Percentiles rank a stretch among this genome's conserved stretches.
These are phyloP conservation scores for Gloeophyllum trabeum DNA, from an alignment of 768 basidiomycete genomes.

Conservation along the genomic window DNA sequence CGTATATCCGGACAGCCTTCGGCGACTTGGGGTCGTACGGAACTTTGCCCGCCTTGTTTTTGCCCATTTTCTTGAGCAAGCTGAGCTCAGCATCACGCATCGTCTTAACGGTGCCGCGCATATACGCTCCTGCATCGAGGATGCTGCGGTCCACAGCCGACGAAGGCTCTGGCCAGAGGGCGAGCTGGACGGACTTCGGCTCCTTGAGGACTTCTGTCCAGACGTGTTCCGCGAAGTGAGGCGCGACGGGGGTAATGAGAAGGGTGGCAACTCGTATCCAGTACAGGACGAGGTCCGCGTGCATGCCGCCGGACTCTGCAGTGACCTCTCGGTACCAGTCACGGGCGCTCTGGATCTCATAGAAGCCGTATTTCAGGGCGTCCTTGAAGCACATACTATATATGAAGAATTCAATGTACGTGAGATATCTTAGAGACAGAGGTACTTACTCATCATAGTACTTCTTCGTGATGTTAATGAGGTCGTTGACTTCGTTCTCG, in stretches of 20 bases:
- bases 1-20: slow-evolving; percentile 81
- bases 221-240: slow-evolving; percentile 90
- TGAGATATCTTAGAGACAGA: not conserved
- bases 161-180: slow-evolving; percentile 68
- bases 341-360: slow-evolving; percentile 83
- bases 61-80: slow-evolving; percentile 69
- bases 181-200: slow-evolving; percentile 67
- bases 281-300: slow-evolving; percentile 72
- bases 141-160: slow-evolving; percentile 48
- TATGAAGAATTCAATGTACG: not conserved
- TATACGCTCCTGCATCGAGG: slow-evolving; percentile 72
- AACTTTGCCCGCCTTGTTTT: slow-evolving; percentile 49
- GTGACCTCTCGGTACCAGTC: slow-evolving; percentile 97
- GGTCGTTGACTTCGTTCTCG: slow-evolving; percentile 80
- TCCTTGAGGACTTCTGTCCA: slow-evolving; percentile 69
- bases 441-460: slow-evolving; percentile 70
- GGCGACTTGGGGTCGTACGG: slow-evolving; percentile 78
- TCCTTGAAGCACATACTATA: slow-evolving; percentile 89
- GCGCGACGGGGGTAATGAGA: slow-evolving; percentile 77
- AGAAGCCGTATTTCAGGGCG: slow-evolving; percentile 90
- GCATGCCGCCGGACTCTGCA: slow-evolving; percentile 83
- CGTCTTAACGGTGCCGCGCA: slow-evolving; percentile 83
- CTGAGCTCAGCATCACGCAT: slow-evolving; percentile 82
- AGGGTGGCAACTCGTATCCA: slow-evolving; percentile 81
- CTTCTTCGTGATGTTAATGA: slow-evolving; percentile 72